Evolutionary conservation across 2,329 filamentous ascomycete genomes (phyloP).

Genomic region (Colletotrichum cereale): DNA sequence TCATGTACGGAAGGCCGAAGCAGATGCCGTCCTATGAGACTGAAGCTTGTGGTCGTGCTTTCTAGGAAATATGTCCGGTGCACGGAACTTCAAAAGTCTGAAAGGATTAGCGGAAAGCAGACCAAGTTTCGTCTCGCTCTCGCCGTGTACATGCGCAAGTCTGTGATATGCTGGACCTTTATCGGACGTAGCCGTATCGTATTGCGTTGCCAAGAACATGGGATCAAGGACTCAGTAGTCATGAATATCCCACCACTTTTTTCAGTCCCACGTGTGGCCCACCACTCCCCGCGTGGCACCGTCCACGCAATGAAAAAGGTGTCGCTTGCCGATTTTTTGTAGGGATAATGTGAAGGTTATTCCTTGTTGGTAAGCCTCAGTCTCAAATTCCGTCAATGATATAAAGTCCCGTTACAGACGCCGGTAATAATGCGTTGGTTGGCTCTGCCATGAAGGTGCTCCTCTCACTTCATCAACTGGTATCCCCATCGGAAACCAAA

Average conservation of each 20-base stretch:
- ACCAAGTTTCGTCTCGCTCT: background rate
- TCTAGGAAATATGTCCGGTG: background rate
- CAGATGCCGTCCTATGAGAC: slow-evolving; percentile 2
- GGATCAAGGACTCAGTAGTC: background rate
- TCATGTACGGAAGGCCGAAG: background rate
- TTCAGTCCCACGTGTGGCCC: background rate
- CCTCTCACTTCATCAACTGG: slow-evolving; percentile 12
- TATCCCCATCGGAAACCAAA: slow-evolving; percentile 18
- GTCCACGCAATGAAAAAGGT: slow-evolving; percentile 25
- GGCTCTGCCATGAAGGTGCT: slow-evolving; percentile 6
- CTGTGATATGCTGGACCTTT: background rate
- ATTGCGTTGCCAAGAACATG: slow-evolving; percentile 2
- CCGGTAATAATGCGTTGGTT: background rate
- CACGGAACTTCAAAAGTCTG: slow-evolving; percentile 5
- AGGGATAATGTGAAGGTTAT: background rate
- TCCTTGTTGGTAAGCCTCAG: background rate
- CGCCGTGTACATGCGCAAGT: background rate
- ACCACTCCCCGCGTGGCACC: background rate
- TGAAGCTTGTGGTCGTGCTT: background rate
- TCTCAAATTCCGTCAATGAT: background rate
- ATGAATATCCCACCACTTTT: slow-evolving; percentile 10
- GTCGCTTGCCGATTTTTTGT: background rate
- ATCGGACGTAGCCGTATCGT: slow-evolving; percentile 14
- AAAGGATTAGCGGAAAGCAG: background rate
- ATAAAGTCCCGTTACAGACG: slow-evolving; percentile 2